These are phyloP conservation scores for Metschnikowia gelsemii DNA, from an alignment of 805 yeast species.

Conservation along the genomic window DNA sequence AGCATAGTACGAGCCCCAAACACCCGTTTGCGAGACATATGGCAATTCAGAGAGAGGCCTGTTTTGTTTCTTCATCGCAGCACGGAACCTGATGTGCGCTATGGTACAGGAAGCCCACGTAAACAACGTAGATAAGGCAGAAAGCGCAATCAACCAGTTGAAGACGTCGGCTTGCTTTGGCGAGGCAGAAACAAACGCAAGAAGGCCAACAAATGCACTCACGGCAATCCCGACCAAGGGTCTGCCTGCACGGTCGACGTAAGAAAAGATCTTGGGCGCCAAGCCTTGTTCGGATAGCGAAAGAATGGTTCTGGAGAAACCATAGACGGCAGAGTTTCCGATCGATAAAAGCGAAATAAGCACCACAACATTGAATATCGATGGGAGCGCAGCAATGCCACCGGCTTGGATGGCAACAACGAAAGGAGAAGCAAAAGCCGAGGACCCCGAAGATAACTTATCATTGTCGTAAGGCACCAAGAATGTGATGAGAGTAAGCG, in stretches of 20 bases:
- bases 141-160: slow-evolving; percentile 42
- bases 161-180: slow-evolving; percentile 38
- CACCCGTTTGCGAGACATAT: slow-evolving; percentile 50
- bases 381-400: slow-evolving; percentile 42
- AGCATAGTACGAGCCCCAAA: slow-evolving; percentile 28
- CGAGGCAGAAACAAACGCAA: slow-evolving; percentile 43
- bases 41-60: slow-evolving; percentile 50
- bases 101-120: slow-evolving; percentile 44
- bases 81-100: slow-evolving; percentile 42
- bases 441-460: slow-evolving; percentile 27
- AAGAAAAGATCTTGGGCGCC: slow-evolving; percentile 35
- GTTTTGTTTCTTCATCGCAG: slow-evolving; percentile 41
- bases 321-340: slow-evolving; percentile 45
- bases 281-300: slow-evolving; percentile 42
- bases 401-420: slow-evolving; percentile 44
- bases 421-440: slow-evolving; percentile 41
- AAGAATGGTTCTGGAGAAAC: slow-evolving; percentile 42
- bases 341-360: slow-evolving; percentile 42
- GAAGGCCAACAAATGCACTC: slow-evolving; percentile 35
- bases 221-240: slow-evolving; percentile 39
- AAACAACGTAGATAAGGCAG: slow-evolving; percentile 43
- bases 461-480: slow-evolving; percentile 35
- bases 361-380: slow-evolving; percentile 43
- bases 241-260: slow-evolving; percentile 41
- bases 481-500: slow-evolving; percentile 41